These are phyloP conservation scores for Yamadazyma membranifaciens DNA, from an alignment of 1,139 yeast species.

Conservation along the genomic window DNA sequence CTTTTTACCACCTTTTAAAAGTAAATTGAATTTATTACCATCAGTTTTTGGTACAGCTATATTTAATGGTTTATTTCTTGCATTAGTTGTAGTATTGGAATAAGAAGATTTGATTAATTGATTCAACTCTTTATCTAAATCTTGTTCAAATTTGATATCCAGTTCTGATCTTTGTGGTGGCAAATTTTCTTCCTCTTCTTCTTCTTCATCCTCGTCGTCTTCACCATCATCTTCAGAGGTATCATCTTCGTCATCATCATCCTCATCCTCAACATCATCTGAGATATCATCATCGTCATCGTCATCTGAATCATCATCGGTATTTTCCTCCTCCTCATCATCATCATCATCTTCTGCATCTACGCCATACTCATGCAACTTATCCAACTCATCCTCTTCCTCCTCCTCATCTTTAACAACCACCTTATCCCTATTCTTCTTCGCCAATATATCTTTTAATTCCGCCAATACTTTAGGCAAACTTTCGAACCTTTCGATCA, in stretches of 20 bases:
- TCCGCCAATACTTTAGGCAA: conserved; percentile 41
- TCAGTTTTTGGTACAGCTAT: conserved; percentile 4
- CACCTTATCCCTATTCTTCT: conserved; percentile 15
- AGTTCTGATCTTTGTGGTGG: conserved; percentile 14
- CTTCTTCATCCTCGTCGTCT: conserved; percentile 4
- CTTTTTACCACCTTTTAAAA: conserved; percentile 52
- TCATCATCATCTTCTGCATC: conserved; percentile 21
- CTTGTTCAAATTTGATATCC: conserved; percentile 41
- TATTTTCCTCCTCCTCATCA: conserved; percentile 18
- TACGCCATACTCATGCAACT: conserved; percentile 19
- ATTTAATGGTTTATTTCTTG: neutral
- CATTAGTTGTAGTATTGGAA: neutral
- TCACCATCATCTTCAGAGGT: conserved; percentile 3
- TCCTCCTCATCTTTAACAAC: conserved; percentile 18
- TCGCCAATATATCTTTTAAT: conserved; percentile 30
- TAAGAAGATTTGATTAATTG: conserved; percentile 50
- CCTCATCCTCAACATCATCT: conserved; percentile 13
- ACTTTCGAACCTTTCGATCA: conserved; percentile 35
- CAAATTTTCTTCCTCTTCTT: conserved; percentile 7
- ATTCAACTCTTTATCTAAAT: conserved; percentile 54
- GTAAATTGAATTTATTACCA: conserved; percentile 45
- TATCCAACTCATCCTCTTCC: conserved; percentile 19
- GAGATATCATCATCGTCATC: conserved; percentile 14
- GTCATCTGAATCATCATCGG: conserved; percentile 15
- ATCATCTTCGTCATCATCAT: conserved; percentile 4